Evolutionary conservation across 164 flowering plant genomes (phyloP).

Genomic region (Kalanchoe fedtschenkoi): DNA sequence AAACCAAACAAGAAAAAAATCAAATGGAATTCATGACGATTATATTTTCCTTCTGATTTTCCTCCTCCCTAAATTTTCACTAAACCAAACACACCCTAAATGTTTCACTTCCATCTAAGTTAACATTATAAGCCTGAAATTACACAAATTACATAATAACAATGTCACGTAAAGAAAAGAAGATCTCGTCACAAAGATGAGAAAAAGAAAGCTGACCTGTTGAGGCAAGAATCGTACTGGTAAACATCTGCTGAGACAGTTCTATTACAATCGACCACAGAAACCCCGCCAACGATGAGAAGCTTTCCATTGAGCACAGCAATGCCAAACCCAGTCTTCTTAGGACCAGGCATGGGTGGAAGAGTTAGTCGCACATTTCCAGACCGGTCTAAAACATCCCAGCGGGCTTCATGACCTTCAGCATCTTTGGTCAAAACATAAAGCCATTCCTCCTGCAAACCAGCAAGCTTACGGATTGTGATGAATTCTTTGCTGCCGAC

Average conservation of each 20-base stretch:
- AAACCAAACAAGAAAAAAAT: too few relatives aligned
- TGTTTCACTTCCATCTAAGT: too few relatives aligned
- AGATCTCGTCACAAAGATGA: neutral
- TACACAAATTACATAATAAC: too few relatives aligned
- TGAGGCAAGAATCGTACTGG: conserved; percentile 81
- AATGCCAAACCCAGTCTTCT: conserved; percentile 57
- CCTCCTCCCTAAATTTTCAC: too few relatives aligned
- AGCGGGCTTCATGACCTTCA: conserved; percentile 57
- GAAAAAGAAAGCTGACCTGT: conserved; percentile 42
- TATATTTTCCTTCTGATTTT: too few relatives aligned
- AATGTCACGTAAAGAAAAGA: neutral
- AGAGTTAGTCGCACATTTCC: conserved; percentile 37
- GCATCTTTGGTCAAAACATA: conserved; percentile 53
- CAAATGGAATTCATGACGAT: too few relatives aligned
- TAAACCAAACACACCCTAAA: too few relatives aligned
- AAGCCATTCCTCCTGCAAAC: conserved; percentile 82
- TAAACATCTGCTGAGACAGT: conserved; percentile 63
- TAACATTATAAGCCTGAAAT: too few relatives aligned
- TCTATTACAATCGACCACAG: conserved; percentile 29
- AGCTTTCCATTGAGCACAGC: conserved; percentile 78
- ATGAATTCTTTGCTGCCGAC: conserved; percentile 73
- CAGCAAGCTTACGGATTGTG: conserved; percentile 60
- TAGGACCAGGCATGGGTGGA: conserved; percentile 78
- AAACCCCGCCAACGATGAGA: conserved; percentile 68
- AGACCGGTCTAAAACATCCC: conserved; percentile 72